Percentiles rank a stretch among this genome's conserved stretches.
Conservation (phyloP, 1,284 basidiomycete species). For the Singerocomus inundabilis region DNA sequence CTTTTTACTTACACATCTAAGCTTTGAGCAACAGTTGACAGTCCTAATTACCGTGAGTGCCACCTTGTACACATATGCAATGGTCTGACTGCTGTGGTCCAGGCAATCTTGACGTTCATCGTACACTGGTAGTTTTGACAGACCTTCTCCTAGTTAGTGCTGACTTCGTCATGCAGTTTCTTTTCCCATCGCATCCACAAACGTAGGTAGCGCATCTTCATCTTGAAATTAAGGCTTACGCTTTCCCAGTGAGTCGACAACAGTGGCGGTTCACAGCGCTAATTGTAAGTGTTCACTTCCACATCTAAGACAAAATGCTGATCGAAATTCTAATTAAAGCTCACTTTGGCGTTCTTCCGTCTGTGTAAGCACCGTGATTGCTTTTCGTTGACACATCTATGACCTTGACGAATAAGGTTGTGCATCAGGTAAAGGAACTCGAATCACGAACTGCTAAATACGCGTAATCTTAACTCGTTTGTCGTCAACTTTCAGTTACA, state of each 20-base stretch:
- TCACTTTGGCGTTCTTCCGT: constrained; percentile 31
- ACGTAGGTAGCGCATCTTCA: constrained; percentile 15
- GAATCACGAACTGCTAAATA: neutral
- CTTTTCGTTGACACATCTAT: neutral
- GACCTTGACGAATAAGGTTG: constrained; percentile 21
- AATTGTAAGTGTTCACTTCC: constrained; percentile 17
- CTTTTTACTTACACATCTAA: neutral
- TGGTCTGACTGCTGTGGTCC: constrained; percentile 10
- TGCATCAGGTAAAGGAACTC: constrained; percentile 23
- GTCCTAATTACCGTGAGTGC: constrained; percentile 43
- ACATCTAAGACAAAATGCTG: too few species aligned
- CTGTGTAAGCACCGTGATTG: constrained; percentile 34
- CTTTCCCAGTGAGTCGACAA: constrained; percentile 23
- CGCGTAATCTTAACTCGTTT: neutral
- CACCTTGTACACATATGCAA: neutral
- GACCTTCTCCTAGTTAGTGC: neutral
- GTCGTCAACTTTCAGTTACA: constrained; percentile 26
- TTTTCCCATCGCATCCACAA: constrained; percentile 34
- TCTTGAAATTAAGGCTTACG: neutral
- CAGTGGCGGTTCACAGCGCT: constrained; percentile 26
- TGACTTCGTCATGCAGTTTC: constrained; percentile 20
- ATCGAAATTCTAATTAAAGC: constrained; percentile 19
- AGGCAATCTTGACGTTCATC: constrained; percentile 38
- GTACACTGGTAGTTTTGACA: constrained; percentile 34
- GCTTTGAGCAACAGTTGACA: constrained; percentile 39